A percentile compares a stretch with the other conserved stretches of the same genome.
Conservation (phyloP, 331 rosid species). For the Saraca asoca region DNA sequence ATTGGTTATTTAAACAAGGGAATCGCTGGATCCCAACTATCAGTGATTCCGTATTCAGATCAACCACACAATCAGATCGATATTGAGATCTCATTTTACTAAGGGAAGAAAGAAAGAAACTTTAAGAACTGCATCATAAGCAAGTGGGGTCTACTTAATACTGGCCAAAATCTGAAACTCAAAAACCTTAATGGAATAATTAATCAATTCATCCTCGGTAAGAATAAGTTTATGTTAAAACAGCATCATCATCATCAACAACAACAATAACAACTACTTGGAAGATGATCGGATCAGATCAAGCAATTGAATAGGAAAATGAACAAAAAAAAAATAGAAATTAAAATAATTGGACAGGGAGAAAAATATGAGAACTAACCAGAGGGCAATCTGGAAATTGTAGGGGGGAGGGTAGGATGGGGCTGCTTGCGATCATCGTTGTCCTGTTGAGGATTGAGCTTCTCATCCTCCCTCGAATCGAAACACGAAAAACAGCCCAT, state of each 20-base stretch:
- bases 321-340: background rate
- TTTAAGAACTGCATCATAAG: background rate
- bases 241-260: too few species aligned
- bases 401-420: conserved; percentile 48
- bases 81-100: conserved; percentile 42
- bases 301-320: conserved; percentile 16
- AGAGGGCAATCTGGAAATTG: conserved; percentile 71
- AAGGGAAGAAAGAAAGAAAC: conserved; percentile 5
- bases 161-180: conserved; percentile 20
- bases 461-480: conserved; percentile 88
- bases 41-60: conserved; percentile 42
- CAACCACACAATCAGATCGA: conserved; percentile 26
- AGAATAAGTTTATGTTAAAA: too few species aligned
- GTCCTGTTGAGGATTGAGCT: conserved; percentile 63
- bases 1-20: conserved; percentile 21
- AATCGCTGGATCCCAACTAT: conserved; percentile 22
- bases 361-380: conserved; percentile 48
- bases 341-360: background rate
- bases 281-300: conserved; percentile 57
- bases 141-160: conserved; percentile 43
- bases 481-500: conserved; percentile 96
- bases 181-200: background rate
- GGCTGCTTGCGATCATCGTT: conserved; percentile 57
- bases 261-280: too few species aligned
- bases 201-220: too few species aligned